These are phyloP conservation scores for Exophiala alcalophila DNA, from an alignment of 2,329 filamentous ascomycete species.

Conservation along the genomic window DNA sequence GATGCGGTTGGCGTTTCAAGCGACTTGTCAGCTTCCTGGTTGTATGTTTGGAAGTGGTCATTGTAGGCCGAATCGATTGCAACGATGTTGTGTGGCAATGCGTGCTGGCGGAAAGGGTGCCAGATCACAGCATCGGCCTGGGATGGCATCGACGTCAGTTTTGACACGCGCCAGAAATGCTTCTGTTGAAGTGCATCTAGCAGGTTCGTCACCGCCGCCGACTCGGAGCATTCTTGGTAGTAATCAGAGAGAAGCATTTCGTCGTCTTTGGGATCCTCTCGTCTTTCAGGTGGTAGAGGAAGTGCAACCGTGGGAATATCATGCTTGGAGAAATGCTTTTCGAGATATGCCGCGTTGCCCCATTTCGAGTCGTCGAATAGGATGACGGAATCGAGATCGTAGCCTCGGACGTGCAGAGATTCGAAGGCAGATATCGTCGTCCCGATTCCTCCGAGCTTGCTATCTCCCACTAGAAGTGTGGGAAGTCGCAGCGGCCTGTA, in stretches of 20 bases:
- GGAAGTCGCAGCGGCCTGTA: constrained; percentile 73
- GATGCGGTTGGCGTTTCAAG: constrained; percentile 11
- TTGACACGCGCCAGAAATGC: constrained; percentile 56
- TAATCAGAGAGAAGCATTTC: constrained; percentile 59
- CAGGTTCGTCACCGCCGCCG: constrained; percentile 44
- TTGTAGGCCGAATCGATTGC: constrained; percentile 78
- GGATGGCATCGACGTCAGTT: constrained; percentile 60
- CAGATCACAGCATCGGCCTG: constrained; percentile 67
- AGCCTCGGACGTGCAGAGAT: constrained; percentile 72
- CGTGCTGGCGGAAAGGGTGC: constrained; percentile 85
- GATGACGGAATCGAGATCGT: constrained; percentile 68
- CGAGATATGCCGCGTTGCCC: constrained; percentile 65
- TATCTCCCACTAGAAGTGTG: constrained; percentile 70
- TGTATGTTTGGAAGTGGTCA: constrained; percentile 69
- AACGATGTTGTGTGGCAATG: constrained; percentile 62
- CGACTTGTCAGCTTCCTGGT: constrained; percentile 29
- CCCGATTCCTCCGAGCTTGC: constrained; percentile 74
- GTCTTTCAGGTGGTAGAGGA: constrained; percentile 56
- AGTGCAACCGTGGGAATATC: constrained; percentile 58
- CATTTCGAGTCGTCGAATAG: constrained; percentile 66
- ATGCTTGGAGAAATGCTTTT: constrained; percentile 62
- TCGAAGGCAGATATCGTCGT: constrained; percentile 78
- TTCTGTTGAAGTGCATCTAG: constrained; percentile 52
- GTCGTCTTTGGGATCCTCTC: constrained; percentile 47
- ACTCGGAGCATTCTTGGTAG: constrained; percentile 52